These are phyloP conservation scores for Babesia microti DNA, from an alignment of 169 alveolate genomes.

Conservation along the genomic window DNA sequence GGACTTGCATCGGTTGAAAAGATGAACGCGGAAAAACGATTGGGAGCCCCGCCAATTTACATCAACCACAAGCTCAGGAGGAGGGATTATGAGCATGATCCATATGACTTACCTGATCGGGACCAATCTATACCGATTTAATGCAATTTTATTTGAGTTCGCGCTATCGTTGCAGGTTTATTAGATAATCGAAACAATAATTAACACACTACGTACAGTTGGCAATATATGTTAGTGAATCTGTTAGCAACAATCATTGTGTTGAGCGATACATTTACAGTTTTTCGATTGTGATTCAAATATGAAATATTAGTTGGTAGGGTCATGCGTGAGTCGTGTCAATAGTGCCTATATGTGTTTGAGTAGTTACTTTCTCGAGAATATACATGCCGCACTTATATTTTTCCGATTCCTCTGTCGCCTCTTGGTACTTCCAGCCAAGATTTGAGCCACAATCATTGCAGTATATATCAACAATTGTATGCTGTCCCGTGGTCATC, in stretches of 20 bases:
- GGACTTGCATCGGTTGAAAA: conserved; percentile 44
- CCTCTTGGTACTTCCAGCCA: conserved; percentile 71
- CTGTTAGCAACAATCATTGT: background rate
- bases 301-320: conserved; percentile 1
- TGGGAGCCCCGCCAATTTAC: conserved; percentile 23
- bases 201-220: conserved; percentile 1
- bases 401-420: conserved; percentile 63
- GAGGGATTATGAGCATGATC: conserved; percentile 54
- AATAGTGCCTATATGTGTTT: conserved; percentile 15
- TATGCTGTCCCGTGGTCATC: conserved; percentile 81
- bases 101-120: conserved; percentile 57
- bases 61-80: conserved; percentile 49
- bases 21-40: conserved; percentile 14
- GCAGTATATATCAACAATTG: conserved; percentile 77
- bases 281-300: background rate
- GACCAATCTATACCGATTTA: conserved; percentile 48
- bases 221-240: background rate
- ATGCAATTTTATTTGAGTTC: too few relatives aligned
- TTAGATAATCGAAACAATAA: too few relatives aligned
- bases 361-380: conserved; percentile 48
- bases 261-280: background rate
- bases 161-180: too few relatives aligned
- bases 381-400: conserved; percentile 70
- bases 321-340: conserved; percentile 11
- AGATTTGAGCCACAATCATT: conserved; percentile 76